These are phyloP conservation scores for Ceratocystis ficicola DNA, from an alignment of 2,329 filamentous ascomycete genomes.

Conservation along the genomic window DNA sequence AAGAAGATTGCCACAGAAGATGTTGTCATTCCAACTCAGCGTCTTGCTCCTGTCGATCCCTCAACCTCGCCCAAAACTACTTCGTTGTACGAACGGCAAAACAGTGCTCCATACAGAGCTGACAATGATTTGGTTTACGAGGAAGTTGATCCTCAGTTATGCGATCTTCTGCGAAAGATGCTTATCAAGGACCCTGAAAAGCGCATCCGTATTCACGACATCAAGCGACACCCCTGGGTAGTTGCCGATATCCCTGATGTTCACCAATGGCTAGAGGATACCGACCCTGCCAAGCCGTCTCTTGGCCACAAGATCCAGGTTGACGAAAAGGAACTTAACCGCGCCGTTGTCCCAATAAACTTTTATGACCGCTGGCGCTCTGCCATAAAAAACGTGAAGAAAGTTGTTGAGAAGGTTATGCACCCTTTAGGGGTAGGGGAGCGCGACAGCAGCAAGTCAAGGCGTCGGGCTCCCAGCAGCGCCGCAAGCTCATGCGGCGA, in stretches of 20 bases:
- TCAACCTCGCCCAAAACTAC: conserved; percentile 43
- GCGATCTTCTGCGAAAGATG: conserved; percentile 66
- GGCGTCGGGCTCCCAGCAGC: conserved; percentile 48
- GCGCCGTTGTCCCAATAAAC: conserved; percentile 78
- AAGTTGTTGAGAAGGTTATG: conserved; percentile 51
- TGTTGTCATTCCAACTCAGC: conserved; percentile 72
- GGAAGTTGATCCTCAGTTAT: conserved; percentile 65
- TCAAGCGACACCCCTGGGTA: conserved; percentile 91
- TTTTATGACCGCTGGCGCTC: conserved; percentile 76
- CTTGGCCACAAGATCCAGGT: conserved; percentile 82
- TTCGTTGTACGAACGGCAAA: conserved; percentile 45
- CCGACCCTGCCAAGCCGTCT: conserved; percentile 66
- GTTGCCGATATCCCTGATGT: conserved; percentile 63
- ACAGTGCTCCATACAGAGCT: conserved; percentile 56
- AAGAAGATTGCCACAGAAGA: conserved; percentile 81
- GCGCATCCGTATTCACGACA: conserved; percentile 78
- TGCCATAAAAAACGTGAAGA: conserved; percentile 62
- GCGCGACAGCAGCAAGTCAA: conserved; percentile 40
- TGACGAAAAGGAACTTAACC: conserved; percentile 77
- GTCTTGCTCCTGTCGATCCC: conserved; percentile 63
- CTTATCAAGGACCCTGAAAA: conserved; percentile 80
- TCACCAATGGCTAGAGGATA: conserved; percentile 80
- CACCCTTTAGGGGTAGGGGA: conserved; percentile 42
- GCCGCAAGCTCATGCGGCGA: conserved; percentile 53
- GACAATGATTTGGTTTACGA: conserved; percentile 76